A percentile compares a stretch with the other conserved stretches of the same genome.
Evolutionary conservation across 1,139 yeast species (phyloP).

Genomic region (Schizosaccharomyces versatilis): DNA sequence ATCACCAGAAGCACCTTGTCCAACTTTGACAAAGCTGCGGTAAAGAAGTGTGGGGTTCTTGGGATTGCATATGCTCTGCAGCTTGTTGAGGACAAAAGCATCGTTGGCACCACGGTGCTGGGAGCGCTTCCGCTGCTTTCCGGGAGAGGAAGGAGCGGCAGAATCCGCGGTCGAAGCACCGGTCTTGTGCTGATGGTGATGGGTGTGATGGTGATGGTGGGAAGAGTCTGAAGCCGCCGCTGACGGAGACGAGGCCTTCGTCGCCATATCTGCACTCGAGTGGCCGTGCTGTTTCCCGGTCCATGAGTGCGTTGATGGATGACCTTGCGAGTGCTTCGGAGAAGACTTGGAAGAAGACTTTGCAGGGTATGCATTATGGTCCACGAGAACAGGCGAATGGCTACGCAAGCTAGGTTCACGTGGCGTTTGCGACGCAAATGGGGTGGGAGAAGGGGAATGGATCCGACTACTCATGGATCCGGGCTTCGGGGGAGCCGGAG

Average conservation of each 20-base stretch:
- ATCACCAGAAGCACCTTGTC: conserved; percentile 98
- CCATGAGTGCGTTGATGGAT: too few relatives aligned
- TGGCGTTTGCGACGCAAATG: neutral
- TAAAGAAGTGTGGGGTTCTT: conserved; percentile 70
- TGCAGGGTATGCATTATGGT: too few relatives aligned
- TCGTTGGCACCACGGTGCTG: conserved; percentile 33
- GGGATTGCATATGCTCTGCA: conserved; percentile 61
- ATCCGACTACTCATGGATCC: neutral
- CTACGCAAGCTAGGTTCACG: conserved; percentile 9
- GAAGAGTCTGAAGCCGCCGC: too few relatives aligned
- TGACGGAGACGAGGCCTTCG: too few relatives aligned
- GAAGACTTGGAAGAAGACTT: too few relatives aligned
- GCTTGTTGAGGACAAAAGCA: conserved; percentile 62
- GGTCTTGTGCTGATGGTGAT: too few relatives aligned
- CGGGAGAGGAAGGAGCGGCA: conserved; percentile 15
- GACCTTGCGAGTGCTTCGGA: too few relatives aligned
- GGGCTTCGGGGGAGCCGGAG: conserved; percentile 6
- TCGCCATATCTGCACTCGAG: too few relatives aligned
- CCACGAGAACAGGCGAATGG: conserved; percentile 9
- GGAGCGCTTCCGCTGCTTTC: conserved; percentile 44
- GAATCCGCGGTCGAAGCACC: too few relatives aligned
- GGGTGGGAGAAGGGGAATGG: neutral
- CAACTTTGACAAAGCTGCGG: conserved; percentile 79
- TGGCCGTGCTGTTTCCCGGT: too few relatives aligned
- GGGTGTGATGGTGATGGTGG: too few relatives aligned